These are phyloP conservation scores for Ustilago hordei DNA, from an alignment of 1,284 basidiomycete species.

Conservation along the genomic window DNA sequence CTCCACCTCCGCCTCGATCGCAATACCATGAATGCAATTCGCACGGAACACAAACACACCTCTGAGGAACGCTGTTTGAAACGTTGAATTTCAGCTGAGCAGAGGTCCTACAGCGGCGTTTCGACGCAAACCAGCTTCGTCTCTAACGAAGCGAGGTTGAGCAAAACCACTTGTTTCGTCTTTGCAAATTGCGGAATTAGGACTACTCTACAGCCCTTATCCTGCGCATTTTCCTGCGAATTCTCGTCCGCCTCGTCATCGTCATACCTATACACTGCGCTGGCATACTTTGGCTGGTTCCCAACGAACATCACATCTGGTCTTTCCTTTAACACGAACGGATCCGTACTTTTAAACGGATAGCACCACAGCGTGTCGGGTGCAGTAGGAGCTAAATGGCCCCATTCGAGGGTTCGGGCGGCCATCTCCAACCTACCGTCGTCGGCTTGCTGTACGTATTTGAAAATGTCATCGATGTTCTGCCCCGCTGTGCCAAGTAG, in stretches of 20 bases:
- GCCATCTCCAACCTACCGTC: slow-evolving; percentile 76
- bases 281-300: slow-evolving; percentile 77
- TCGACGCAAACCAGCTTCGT: slow-evolving; percentile 69
- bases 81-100: not conserved
- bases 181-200: slow-evolving; percentile 84
- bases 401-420: slow-evolving; percentile 85
- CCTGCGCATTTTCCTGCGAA: slow-evolving; percentile 39
- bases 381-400: slow-evolving; percentile 95
- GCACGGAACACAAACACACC: not conserved
- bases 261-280: slow-evolving; percentile 71
- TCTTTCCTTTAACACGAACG: slow-evolving; percentile 85
- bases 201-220: slow-evolving; percentile 77
- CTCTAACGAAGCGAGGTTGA: slow-evolving; percentile 76
- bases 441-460: slow-evolving; percentile 76
- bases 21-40: not conserved
- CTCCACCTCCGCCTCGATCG: not conserved
- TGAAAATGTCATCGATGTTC: slow-evolving; percentile 92
- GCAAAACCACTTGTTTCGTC: slow-evolving; percentile 76
- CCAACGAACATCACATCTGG: slow-evolving; percentile 94
- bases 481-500: slow-evolving; percentile 91
- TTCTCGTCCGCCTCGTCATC: slow-evolving; percentile 55
- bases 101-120: slow-evolving; percentile 3
- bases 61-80: not conserved
- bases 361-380: slow-evolving; percentile 99
- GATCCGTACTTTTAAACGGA: slow-evolving; percentile 87